Evolutionary conservation across 306 rosid species (phyloP).

Genomic region (Sicyos baderoa): DNA sequence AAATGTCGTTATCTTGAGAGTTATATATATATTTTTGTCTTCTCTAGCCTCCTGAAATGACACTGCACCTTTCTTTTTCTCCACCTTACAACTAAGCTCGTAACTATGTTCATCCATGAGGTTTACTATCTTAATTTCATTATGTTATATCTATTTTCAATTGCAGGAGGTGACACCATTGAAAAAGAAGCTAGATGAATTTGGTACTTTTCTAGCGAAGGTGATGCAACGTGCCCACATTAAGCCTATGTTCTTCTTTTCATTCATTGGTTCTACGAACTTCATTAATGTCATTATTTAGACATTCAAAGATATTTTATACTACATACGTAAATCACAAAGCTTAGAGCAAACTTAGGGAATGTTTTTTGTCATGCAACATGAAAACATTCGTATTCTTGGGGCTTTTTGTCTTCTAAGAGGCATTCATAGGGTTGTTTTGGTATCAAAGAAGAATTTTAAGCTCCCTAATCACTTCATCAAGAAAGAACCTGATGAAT

Average conservation of each 20-base stretch:
- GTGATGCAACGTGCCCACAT: conserved; percentile 30
- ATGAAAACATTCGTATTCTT: not conserved
- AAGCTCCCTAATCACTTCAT: too few species aligned
- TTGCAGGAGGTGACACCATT: conserved; percentile 90
- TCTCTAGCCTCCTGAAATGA: not conserved
- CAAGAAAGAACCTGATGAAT: too few species aligned
- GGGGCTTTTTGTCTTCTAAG: not conserved
- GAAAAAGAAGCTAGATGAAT: conserved; percentile 94
- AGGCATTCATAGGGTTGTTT: not conserved
- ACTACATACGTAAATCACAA: not conserved
- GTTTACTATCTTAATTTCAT: conserved; percentile 12
- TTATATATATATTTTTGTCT: not conserved
- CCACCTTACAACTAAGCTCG: not conserved
- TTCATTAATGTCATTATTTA: not conserved
- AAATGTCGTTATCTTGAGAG: not conserved
- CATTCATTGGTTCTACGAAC: not conserved
- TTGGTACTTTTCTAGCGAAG: conserved; percentile 95
- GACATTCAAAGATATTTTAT: not conserved
- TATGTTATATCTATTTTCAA: conserved; percentile 23
- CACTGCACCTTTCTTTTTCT: not conserved
- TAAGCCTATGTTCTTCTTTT: conserved; percentile 19
- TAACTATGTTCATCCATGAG: not conserved
- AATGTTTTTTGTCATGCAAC: not conserved
- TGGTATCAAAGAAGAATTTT: not conserved
- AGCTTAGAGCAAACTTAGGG: not conserved